Evolutionary conservation across 192 early-diverging fungal genomes (phyloP), one percentile per base, ranked within the genome.

Genomic region (Backusella morwellensis): DNA sequence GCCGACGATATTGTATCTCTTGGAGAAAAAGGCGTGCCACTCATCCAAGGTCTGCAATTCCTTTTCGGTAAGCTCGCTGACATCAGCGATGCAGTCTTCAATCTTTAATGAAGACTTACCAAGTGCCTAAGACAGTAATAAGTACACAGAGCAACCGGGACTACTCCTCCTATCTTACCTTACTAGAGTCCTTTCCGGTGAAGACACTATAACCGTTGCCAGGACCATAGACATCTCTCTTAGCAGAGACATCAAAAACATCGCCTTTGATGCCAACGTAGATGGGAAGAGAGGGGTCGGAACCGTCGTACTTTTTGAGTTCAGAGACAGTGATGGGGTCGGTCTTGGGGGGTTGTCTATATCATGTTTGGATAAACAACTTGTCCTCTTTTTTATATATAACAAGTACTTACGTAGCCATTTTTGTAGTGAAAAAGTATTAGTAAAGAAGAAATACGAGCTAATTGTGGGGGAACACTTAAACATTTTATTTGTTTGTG

Each of bases 181-280:
- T 90, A 11, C 90, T 93, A 17, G 92, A 91, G 80, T 95, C 95
- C 83, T 93, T 92, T 23, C 95, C 95, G 29, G 94, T 92, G 83
- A 96, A 95, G 32, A 90, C 84, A 67, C 83, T 79, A 81, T 96
- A 96, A 63, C 91, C 91, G n/a, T 73, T 75, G 3, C 86, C 89
- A 5, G 89, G 88, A 29, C 84, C 81, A 83, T 96, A 96, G 85
- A 89, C 86, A 41, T 86, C 87, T 32, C 83, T 83, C 69, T 90
- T 88, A 66, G 66, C 36, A 1, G 90, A 84, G 26, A 96, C 93
- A 86, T 96, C 93, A 77, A 91, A 96, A 7, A 96, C 87, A 68
- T 85, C 90, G 9, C 95, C 92, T 81, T 95, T 96, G 70, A 96
- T 84, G 4, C 92, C 95, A n/a, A 96, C 85, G 76, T 94, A 96